These are phyloP conservation scores for Globisporangium camurandrum DNA, from an alignment of 352 stramenopile species.

Conservation along the genomic window DNA sequence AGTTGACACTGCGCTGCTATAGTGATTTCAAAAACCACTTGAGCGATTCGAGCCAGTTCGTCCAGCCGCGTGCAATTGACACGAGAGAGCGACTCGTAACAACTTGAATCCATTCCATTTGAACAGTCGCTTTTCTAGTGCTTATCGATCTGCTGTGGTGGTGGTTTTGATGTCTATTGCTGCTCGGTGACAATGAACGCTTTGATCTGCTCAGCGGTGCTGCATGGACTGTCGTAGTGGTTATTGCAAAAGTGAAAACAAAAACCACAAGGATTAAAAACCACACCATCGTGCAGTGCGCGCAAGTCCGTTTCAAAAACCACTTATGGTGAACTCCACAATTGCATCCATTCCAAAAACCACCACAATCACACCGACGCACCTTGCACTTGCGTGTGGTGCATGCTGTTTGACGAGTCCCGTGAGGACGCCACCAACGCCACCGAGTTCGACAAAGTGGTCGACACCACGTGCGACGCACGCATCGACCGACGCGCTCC, in stretches of 20 bases:
- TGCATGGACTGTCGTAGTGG: too few species aligned
- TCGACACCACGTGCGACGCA: slow-evolving; percentile 36
- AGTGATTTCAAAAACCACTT: too few species aligned
- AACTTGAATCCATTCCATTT: neutral
- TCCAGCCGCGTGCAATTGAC: neutral
- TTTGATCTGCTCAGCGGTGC: slow-evolving; percentile 48
- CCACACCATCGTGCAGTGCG: too few species aligned
- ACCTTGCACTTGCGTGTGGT: slow-evolving; percentile 19
- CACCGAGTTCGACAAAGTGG: slow-evolving; percentile 67
- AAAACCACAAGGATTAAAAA: too few species aligned
- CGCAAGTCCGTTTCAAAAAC: too few species aligned
- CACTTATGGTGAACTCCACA: slow-evolving; percentile 23
- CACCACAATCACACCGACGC: slow-evolving; percentile 3
- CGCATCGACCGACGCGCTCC: slow-evolving; percentile 76
- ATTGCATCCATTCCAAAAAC: neutral
- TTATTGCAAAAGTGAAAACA: too few species aligned
- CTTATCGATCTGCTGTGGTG: neutral
- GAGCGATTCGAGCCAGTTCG: too few species aligned
- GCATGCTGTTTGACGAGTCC: slow-evolving; percentile 72
- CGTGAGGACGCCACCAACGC: slow-evolving; percentile 59
- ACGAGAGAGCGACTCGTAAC: neutral
- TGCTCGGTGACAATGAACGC: slow-evolving; percentile 26
- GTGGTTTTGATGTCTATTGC: too few species aligned
- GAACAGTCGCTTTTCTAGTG: neutral
- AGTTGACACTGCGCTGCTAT: neutral